Conservation (phyloP, 2,329 filamentous ascomycete species). For the Ceratocystis destructans region DNA sequence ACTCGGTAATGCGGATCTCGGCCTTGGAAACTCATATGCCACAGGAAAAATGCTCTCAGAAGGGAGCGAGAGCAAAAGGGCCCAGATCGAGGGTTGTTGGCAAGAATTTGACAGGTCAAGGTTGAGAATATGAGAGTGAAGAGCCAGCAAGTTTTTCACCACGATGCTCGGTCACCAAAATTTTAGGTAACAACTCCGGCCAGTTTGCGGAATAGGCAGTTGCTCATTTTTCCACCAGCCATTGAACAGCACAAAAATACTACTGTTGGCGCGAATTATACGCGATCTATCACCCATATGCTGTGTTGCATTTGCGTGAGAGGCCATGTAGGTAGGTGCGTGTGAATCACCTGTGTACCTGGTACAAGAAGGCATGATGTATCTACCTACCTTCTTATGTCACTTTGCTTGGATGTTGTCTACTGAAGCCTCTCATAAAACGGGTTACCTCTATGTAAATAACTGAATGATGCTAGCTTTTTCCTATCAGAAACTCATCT, state of each 20-base stretch:
- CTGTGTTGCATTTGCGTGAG: background rate
- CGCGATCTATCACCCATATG: background rate
- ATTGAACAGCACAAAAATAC: background rate
- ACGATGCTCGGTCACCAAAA: background rate
- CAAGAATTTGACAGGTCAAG: no score
- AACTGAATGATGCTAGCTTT: no score
- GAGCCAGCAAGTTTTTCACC: no score
- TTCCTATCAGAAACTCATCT: no score
- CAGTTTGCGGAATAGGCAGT: background rate
- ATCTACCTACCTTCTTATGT: background rate
- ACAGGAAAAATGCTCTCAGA: background rate
- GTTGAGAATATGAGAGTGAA: no score
- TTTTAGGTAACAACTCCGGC: background rate
- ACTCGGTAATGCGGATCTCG: background rate
- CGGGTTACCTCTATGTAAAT: no score
- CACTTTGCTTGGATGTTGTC: background rate
- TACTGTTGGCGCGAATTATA: background rate
- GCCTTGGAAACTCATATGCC: background rate
- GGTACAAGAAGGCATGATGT: background rate
- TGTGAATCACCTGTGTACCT: background rate
- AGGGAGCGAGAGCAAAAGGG: background rate
- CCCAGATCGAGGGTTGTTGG: background rate
- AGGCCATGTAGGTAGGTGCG: background rate
- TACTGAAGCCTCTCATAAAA: background rate
- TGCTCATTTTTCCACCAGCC: background rate